phyloP scores from a whole-genome alignment of 2,329 filamentous ascomycete genomes.

The Trichoderma sp. region DNA sequence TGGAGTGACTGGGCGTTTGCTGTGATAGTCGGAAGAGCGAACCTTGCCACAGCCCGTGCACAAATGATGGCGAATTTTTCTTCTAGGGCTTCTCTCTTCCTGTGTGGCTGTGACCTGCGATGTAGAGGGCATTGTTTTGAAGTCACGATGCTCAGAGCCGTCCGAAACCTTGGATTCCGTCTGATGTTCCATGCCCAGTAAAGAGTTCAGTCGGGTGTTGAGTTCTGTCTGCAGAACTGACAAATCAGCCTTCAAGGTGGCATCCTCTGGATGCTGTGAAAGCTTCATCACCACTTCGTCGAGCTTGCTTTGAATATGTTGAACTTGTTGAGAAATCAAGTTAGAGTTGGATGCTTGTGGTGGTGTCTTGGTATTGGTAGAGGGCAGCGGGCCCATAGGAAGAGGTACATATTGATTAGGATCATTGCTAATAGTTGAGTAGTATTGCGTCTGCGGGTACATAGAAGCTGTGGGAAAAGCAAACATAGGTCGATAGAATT shows the following conservation, averaged over 20 bases:
- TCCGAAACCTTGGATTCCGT: background rate
- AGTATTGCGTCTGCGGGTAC: background rate
- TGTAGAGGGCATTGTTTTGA: background rate
- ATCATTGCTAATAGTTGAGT: background rate
- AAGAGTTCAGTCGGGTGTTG: slow-evolving; percentile 29
- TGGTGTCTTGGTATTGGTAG: background rate
- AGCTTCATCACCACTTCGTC: slow-evolving; percentile 28
- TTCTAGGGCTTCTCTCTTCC: slow-evolving; percentile 24
- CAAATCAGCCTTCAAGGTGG: slow-evolving; percentile 25
- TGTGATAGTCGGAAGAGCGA: slow-evolving; percentile 36
- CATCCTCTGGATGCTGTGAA: slow-evolving; percentile 25
- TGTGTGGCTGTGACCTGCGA: background rate
- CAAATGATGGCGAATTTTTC: slow-evolving; percentile 29
- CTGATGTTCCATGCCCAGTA: background rate
- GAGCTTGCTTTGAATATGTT: slow-evolving; percentile 29
- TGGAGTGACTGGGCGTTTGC: slow-evolving; percentile 30
- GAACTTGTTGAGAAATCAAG: slow-evolving; percentile 24
- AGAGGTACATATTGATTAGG: background rate
- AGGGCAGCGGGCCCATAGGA: background rate
- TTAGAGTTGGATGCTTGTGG: background rate
- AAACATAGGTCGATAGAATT: slow-evolving; percentile 15
- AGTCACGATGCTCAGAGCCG: background rate
- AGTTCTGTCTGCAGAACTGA: slow-evolving; percentile 31
- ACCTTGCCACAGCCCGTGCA: slow-evolving; percentile 37
- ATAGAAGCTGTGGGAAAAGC: slow-evolving; percentile 11